phyloP scores from a whole-genome alignment of 2,329 filamentous ascomycete species.

The Colletotrichum incanum region DNA sequence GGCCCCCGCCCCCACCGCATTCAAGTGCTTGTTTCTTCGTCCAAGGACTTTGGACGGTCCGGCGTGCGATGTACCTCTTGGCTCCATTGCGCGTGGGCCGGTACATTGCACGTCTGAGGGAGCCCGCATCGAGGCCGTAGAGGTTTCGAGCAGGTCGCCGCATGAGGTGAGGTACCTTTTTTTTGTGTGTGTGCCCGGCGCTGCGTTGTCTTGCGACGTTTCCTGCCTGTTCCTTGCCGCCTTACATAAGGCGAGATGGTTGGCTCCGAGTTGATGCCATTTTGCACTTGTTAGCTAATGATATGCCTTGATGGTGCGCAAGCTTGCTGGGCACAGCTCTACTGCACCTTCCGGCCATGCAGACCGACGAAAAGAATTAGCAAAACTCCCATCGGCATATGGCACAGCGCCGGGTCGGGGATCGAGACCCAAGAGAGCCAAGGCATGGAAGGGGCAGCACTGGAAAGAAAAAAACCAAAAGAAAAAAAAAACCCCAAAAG shows the following conservation, averaged over 20 bases:
- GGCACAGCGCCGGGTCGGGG: not conserved
- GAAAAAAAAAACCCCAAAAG: too few relatives aligned
- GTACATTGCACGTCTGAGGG: conserved; percentile 30
- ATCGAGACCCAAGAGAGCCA: not conserved
- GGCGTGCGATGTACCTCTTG: conserved; percentile 38
- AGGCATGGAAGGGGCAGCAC: too few relatives aligned
- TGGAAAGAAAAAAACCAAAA: too few relatives aligned
- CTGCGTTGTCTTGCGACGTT: not conserved
- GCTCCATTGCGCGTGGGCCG: conserved; percentile 11
- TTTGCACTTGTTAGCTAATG: conserved; percentile 35
- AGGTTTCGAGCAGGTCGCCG: conserved; percentile 31
- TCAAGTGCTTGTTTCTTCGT: conserved; percentile 36
- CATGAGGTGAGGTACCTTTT: not conserved
- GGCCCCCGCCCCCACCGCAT: conserved; percentile 14
- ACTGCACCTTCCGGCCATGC: not conserved
- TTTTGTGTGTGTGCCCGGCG: not conserved
- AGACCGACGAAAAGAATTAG: not conserved
- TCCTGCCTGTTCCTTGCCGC: not conserved
- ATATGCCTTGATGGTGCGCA: conserved; percentile 20
- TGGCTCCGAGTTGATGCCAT: not conserved
- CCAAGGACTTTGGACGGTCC: conserved; percentile 35
- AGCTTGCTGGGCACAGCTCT: not conserved
- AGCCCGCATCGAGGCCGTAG: conserved; percentile 33
- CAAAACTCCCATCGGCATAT: not conserved
- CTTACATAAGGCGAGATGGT: conserved; percentile 25